Evolutionary conservation across 75 land plant genomes (phyloP), one percentile per base, ranked within the genome.

Genomic region (Larix kaempferi): DNA sequence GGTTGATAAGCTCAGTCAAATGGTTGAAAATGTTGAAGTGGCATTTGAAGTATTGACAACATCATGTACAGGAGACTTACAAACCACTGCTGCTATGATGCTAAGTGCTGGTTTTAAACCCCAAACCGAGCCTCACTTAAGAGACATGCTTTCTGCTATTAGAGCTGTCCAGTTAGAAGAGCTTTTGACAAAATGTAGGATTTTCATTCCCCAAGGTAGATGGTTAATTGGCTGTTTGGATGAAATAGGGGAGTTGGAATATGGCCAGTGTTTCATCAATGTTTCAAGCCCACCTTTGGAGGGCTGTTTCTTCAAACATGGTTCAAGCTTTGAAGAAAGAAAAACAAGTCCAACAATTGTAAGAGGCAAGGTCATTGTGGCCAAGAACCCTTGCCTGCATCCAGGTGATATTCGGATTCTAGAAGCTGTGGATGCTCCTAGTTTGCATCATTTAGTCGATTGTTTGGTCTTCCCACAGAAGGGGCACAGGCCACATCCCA

Each of bases 321-420:
- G 90, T n/a, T 78, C 88, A 21, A 74, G 64, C 33, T 87, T 88
- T 73, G 54, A 78, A 29, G 84, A 77, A 12, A 23, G 49, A 23
- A 71, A 59, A 56, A 84, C 56, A 52, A 74, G 80, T 61, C 57
- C 79, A 6, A 71, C 79, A 57, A 82, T 93, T 7, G 77, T 96
- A 6, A 84, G 44, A 19, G 99, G 99, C 14, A 67, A 76, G 23
- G 98, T 96, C 52, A 83, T 84, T 19, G 82, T 96, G 62, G 90
- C 98, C 0, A 96, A 92, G 80, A 96, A 96, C 77, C 99, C 99
- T 13, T 96, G 99, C 59, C 86, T 96, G 79, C 99, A 96, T 62
- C 99, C 99, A 7, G 99, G 99, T 62, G 99, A 96, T 88, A 74
- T 96, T 4, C 78, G 95, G 65, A 82, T 96, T 56, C 78, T 96